Base-by-base conservation (phyloP, 2,329 filamentous ascomycete species). In the Hypocrella siamensis region DNA sequence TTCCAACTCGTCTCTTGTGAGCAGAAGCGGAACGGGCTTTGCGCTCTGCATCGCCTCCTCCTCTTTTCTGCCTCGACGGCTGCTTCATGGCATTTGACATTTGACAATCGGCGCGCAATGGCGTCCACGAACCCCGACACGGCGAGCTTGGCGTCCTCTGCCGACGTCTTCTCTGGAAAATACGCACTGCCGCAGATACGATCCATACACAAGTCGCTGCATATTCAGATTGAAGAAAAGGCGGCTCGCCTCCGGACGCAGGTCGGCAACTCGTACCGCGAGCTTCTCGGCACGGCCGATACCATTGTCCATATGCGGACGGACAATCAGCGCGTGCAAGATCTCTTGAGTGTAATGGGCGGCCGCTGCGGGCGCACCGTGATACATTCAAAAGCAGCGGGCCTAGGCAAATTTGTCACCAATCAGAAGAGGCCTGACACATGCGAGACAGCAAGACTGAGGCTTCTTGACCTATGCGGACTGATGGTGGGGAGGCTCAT, bases 221-320 rank as follows among this genome's bases (percentile, higher is more conserved):
- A 72, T 46, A 57, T 56, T 8, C 61, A 67, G 41, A 65, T 75
- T 42, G 72, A 76, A 39, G 72, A 77, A 48, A 75, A 75, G 44
- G 63, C 70, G 21, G 60, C 59, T 31, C 70, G 71, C 19, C 60
- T 78, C 46, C 70, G 73, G 42, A 73, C 65, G 14, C 68, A 75
- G 48, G 73, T 78, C 38, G 73, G 73, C 41, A 64, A 60, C 36
- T 75, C 69, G 46, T 96, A 96, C 56, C 80, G 88, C 42, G 83
- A 90, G 45, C 73, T 96, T 7, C 73, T 96, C 17, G 82, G 82
- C 32, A 94, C 88, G 0, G 88, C 88, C 33, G 86, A 94, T 56
- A 77, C 77, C n/a, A 96, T 96, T 42, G 79, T 94, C 33, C 70
- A 76, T 38, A 93, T 96, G 83, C 79, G 83, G 42, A 57, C 56